Base-by-base conservation (phyloP, 345 rosid species). In the Angophora floribunda region DNA sequence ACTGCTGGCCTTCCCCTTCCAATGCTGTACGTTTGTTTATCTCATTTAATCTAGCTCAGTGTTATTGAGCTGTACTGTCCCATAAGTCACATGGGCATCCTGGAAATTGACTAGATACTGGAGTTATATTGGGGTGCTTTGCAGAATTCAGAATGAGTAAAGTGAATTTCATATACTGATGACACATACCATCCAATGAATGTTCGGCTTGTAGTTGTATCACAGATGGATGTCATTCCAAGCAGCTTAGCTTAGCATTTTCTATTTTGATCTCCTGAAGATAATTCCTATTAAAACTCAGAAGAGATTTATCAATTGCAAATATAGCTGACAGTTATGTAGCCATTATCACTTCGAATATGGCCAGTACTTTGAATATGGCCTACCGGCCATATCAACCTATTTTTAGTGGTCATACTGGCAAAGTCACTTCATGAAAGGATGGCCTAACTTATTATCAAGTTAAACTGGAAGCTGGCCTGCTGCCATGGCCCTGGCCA, bases 1-100 rank as follows among this genome's bases (percentile, higher is more conserved):
- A 97, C 80, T 98, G 99, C 88, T 98, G 99, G 98, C 97, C 98
- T 80, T 95, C 99, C 89, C 94, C 98, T 92, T 96, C 99, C 10
- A 98, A 94, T 92, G 99, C 99, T 82, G 99, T 95, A 93, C 7
- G 82, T 75, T 86, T 24, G 70, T 86, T 85, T 80, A 85, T 87
- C 41, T 51, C n/a, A 44, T 22, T 75, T 36, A 75, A 75, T 75
- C 82, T 75, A 41, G 28, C 45, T 36, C 49, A 3, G 13, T 75
- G 82, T 41, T 75, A 41, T 75, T 19, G 14, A 75, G 22, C 13
- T 7, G 13, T 41, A 36, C 49, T 3, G 4, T 41, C 82, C 22
- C 49, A 41, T 41, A 75, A 75, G 49, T 75, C 47, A 36, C 82
- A 41, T 75, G 22, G 49, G 13, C 82, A 16, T 75, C 26, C 82